These are phyloP conservation scores for Fusarium globosum DNA, from an alignment of 2,329 filamentous ascomycete species.

Conservation along the genomic window DNA sequence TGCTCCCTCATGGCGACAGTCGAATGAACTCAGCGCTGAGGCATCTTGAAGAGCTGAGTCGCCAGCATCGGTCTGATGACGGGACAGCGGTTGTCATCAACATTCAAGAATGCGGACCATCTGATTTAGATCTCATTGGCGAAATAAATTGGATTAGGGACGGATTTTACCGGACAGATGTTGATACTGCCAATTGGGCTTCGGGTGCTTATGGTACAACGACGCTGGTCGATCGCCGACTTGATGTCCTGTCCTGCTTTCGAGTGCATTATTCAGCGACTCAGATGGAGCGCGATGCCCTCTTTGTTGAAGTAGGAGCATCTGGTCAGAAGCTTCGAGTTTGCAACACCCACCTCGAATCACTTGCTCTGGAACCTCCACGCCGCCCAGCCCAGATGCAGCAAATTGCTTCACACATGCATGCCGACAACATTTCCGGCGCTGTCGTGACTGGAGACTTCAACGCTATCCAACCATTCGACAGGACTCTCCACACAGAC, in stretches of 20 bases:
- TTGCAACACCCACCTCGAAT: conserved; percentile 69
- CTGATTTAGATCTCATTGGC: conserved; percentile 58
- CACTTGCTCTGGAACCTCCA: conserved; percentile 60
- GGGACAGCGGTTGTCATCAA: conserved; percentile 55
- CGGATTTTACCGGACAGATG: conserved; percentile 61
- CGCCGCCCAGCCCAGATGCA: conserved; percentile 61
- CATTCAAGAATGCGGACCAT: conserved; percentile 63
- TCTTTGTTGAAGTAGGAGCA: conserved; percentile 61
- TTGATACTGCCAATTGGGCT: conserved; percentile 57
- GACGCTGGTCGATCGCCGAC: conserved; percentile 60
- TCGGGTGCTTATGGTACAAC: conserved; percentile 62
- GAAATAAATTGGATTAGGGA: conserved; percentile 59
- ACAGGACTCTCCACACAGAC: conserved; percentile 58
- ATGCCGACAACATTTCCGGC: conserved; percentile 50
- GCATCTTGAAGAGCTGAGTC: conserved; percentile 37
- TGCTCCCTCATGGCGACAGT: conserved; percentile 46
- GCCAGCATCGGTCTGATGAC: conserved; percentile 3
- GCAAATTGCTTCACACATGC: conserved; percentile 57
- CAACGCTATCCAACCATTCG: conserved; percentile 68
- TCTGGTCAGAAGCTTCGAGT: conserved; percentile 54
- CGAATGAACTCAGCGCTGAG: conserved; percentile 50
- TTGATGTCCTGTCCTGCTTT: conserved; percentile 59
- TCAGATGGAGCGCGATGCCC: conserved; percentile 62
- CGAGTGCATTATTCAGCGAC: conserved; percentile 62
- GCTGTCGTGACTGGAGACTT: conserved; percentile 65